Evolutionary conservation across 305 asterid species (phyloP), one percentile per base, ranked within the genome.

Genomic region (Fraxinus nigra): DNA sequence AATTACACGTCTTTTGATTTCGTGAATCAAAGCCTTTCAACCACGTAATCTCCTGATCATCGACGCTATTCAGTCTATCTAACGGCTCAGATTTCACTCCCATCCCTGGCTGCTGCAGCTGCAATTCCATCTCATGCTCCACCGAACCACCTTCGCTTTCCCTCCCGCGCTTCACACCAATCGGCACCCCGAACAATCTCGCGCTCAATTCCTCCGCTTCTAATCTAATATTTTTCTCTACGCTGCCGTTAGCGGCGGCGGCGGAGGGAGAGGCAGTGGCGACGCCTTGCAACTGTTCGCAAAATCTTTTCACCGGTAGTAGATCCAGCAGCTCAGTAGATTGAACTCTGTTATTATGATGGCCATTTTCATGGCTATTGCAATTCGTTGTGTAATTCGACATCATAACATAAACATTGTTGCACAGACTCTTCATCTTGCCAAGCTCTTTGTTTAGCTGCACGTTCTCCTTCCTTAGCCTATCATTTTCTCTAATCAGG

Each of bases 401-500:
- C 97, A 95, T 94, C 82, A 95, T 0, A 18, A 30, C 72, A 81
- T 79, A 93, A 11, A 95, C 91, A 61, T 86, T 90, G 87, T 81
- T 90, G 80, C 98, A 95, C 24, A 93, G 33, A 67, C 54, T 89
- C 89, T 91, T 95, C 98, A 95, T 93, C 1, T 90, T 91, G 77
- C 82, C 78, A 82, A 95, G 77, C 87, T 95, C 95, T 81, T 90
- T 93, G 85, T 88, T 92, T 74, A 95, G 97, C 87, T 90, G 94
- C 76, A 78, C 20, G 88, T 94, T 95, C 85, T 95, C 95, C 33
- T 90, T 92, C 20, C 90, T 88, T 77, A 95, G 82, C 79, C 93
- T 84, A 38, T 95, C 95, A 88, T 95, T 95, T 78, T 95, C 98
- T 8, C 93, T 96, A 2, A 94, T 80, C 72, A 95, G 90, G 63